A percentile compares a stretch with the other conserved stretches of the same genome.
Conservation (phyloP, 768 basidiomycete genomes). For the Amanita rubescens region DNA sequence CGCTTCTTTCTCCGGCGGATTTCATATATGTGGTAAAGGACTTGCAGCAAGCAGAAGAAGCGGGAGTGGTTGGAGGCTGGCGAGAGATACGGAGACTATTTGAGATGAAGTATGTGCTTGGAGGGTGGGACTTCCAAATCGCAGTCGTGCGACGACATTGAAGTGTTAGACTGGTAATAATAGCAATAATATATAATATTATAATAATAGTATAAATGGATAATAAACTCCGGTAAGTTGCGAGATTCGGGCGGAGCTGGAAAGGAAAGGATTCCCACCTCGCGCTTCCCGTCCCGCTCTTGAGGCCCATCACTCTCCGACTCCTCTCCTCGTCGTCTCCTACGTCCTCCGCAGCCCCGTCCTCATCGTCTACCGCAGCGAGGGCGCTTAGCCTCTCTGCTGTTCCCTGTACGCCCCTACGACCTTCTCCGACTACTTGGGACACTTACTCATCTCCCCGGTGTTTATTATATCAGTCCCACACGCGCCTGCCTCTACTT, state of each 20-base stretch:
- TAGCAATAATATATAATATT: neutral
- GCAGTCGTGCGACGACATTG: conserved; percentile 74
- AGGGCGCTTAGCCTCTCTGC: conserved; percentile 3
- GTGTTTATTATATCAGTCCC: conserved; percentile 2
- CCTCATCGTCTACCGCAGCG: conserved; percentile 16
- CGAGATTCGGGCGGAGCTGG: conserved; percentile 28
- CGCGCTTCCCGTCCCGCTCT: conserved; percentile 20
- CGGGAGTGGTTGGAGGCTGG: conserved; percentile 51
- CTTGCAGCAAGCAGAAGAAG: conserved; percentile 43
- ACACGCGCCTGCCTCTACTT: conserved; percentile 6
- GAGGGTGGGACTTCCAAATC: conserved; percentile 86
- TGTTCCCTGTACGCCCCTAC: neutral
- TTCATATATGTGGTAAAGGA: conserved; percentile 76
- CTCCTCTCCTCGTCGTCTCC: conserved; percentile 14
- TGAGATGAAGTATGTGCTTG: conserved; percentile 73
- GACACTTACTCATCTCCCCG: conserved; percentile 9
- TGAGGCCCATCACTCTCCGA: conserved; percentile 10
- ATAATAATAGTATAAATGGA: conserved; percentile 13
- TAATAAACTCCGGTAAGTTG: conserved; percentile 18
- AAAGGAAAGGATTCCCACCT: conserved; percentile 20
- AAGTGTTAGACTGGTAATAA: neutral
- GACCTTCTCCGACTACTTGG: conserved; percentile 4
- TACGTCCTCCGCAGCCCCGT: conserved; percentile 12
- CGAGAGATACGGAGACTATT: conserved; percentile 77
- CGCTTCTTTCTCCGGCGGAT: conserved; percentile 84